phyloP scores from a whole-genome alignment of 108 stramenopile genomes.

The Skeletonema grethae region DNA sequence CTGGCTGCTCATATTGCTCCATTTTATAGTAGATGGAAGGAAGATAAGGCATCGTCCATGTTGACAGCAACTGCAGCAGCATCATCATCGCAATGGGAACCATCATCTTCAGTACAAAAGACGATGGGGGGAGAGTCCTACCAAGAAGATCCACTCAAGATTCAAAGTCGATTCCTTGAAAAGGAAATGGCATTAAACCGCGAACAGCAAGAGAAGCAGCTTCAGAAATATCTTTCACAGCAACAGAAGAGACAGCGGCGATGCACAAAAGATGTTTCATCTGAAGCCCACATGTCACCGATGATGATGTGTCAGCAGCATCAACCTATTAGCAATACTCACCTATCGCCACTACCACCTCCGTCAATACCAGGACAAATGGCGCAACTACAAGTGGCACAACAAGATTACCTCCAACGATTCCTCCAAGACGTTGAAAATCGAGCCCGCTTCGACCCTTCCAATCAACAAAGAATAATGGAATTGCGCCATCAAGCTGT shows the following conservation, averaged over 20 bases:
- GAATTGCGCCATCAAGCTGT: not conserved
- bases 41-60: not conserved
- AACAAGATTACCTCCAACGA: not conserved
- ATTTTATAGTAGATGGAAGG: not conserved
- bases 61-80: too few relatives aligned
- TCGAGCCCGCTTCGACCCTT: not conserved
- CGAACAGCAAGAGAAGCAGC: not conserved
- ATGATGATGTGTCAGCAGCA: not conserved
- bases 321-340: not conserved
- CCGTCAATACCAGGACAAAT: not conserved
- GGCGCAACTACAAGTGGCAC: not conserved
- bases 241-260: not conserved
- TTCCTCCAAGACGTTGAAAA: not conserved
- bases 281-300: not conserved
- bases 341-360: not conserved
- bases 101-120: not conserved
- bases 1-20: not conserved
- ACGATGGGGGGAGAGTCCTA: not conserved
- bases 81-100: not conserved
- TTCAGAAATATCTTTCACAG: not conserved
- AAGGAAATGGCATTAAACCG: not conserved
- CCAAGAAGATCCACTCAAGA: not conserved
- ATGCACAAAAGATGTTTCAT: not conserved
- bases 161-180: not conserved
- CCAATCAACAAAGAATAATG: not conserved